Evolutionary conservation across 495 filamentous ascomycete genomes (phyloP), one percentile per base, ranked within the genome.

Genomic region (Hypoxylon trugodes): DNA sequence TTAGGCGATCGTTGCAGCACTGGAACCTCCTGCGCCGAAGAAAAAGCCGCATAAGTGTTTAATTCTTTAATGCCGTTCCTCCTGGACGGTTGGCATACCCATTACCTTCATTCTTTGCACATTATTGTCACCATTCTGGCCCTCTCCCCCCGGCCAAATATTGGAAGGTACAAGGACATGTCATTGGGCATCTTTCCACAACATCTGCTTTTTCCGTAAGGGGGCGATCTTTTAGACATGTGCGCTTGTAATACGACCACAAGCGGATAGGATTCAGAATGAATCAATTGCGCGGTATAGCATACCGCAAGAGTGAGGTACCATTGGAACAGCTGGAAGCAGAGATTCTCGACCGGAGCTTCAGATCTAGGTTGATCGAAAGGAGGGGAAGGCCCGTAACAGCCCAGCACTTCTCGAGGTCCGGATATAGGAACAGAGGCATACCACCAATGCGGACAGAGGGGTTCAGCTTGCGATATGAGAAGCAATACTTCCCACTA

Each of bases 1-100:
- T 21, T 50, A 96, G 91, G 92, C 92, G 15, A 96, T 96, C 67
- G 92, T 96, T 47, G 92, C 92, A 49, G 91, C 91, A 2, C 83
- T 96, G 36, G 91, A 96, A 74, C 91, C 91, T n/a, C 89, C 91
- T 6, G 80, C 83, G 28, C 84, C 85, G 51, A 91, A 90, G 81
- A 89, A 88, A 79, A 81, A 77, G 69, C 69, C 65, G 54, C 65
- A 74, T 69, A 81, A 74, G 52, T 86, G 84, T 74, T 63, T 74
- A 37, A 73, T 86, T 68, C 79, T 86, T 24, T 86, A 76, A 78
- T 32, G 28, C 43, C 40, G 21, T 16, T 37, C 8, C 26, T 8
- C 15, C n/a, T n/a, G n/a, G n/a, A n/a, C 22, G 16, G 46, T 26
- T 42, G 22, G 16, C 25, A 40, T 21, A 33, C 26, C 51, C 46